A percentile compares a stretch with the other conserved stretches of the same genome.
Conservation (phyloP, 176 grass and related monocot species). For the Zea mays region Zm-B73-REFERENCE-NAM-5.0 NC_050100.1:182266001-182266500, state of each 20-base stretch:
- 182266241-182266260: constrained; percentile 87
- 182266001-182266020: constrained; percentile 83
- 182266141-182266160: constrained; percentile 69
- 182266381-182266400: constrained; percentile 70
- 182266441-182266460: constrained; percentile 83
- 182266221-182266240: constrained; percentile 68
- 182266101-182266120: constrained; percentile 52
- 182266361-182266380: constrained; percentile 52
- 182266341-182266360: constrained; percentile 60
- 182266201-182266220: constrained; percentile 72
- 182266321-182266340: constrained; percentile 52
- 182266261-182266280: constrained; percentile 72
- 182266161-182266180: constrained; percentile 33
- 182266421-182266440: constrained; percentile 59
- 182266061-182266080: constrained; percentile 65
- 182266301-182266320: constrained; percentile 78
- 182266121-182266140: constrained; percentile 75
- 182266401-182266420: constrained; percentile 69
- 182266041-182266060: constrained; percentile 81
- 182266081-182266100: constrained; percentile 62
- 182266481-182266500: constrained; percentile 50
- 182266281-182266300: constrained; percentile 80
- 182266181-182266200: constrained; percentile 69
- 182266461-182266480: constrained; percentile 51
- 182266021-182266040: constrained; percentile 85